Base-by-base conservation (phyloP, 2,329 filamentous ascomycete genomes). In the Alternaria panax region DNA sequence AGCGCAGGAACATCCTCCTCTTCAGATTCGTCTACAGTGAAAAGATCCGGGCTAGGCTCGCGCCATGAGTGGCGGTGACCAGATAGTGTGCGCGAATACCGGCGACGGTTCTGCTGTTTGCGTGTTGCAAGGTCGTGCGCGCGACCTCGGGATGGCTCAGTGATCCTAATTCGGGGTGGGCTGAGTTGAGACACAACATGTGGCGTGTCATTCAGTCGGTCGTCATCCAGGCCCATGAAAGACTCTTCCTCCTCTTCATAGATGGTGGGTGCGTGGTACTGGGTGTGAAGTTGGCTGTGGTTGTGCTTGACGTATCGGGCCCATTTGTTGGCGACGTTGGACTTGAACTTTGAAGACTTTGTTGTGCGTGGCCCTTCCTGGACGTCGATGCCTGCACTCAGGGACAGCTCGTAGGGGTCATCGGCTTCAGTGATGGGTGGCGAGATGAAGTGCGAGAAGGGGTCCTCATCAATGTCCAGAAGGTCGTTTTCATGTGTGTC, bases 391-490 rank as follows among this genome's bases (percentile, higher is more conserved):
- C 78, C 78, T 46, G 78, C 78, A 47, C 72, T 79, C 40, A 79
- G 65, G 16, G 76, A 71, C 28, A 78, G 70, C 52, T 78, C 74
- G 50, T 76, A 77, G 7, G 78, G 76, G 47, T 79, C 76, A 36
- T 80, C 78, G 20, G 79, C 78, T 40, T 80, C 79, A n/a, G 65
- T 66, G 51, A 80, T 68, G 2, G 79, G 79, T 11, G 74, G 79
- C 7, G 74, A 76, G 20, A 80, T 70, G 71, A 80, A 80, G 69
- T 80, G 79, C 30, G 78, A 74, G 59, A 80, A 80, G 7, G 79
- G 79, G 41, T 80, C 76, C 41, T 80, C 78, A 57, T 80, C 78
- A 56, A 80, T 80, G 56, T 80, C 75, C 14, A 75, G 76, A 2
- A 79, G 75, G 11, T 70, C 60, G 12, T 48, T 30, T 8, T 66